Base-by-base conservation (phyloP, 768 basidiomycete genomes). In the Artomyces pyxidatus region DNA sequence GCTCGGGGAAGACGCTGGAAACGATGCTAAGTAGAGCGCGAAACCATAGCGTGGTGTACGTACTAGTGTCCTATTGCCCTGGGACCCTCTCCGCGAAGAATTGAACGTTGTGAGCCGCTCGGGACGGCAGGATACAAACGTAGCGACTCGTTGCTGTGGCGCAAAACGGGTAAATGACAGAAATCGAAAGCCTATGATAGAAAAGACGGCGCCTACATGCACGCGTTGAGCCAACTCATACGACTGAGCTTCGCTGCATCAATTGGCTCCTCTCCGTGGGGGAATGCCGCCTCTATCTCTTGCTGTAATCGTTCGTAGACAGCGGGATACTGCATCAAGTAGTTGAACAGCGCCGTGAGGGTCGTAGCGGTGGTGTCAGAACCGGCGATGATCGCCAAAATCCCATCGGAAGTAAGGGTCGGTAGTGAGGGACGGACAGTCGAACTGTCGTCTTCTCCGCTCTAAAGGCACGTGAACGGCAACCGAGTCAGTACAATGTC, bases 291-390 rank as follows among this genome's bases (percentile, higher is more conserved):
- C 9, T 52, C 53, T 4, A 48, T 40, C n/a, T 55, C 53, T 26
- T 48, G 41, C 19, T 52, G 51, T 4, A 55, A 19, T 17, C 47
- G 45, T 5, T 45, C 17, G 25, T 55, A 55, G 17, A n/a, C 49
- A 3, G n/a, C 52, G 3, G 68, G 70, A 44, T 71, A 58, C 42
- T 50, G 42, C 25, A 71, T 17, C 6, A 74, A 60, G 53, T 61
- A 66, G 50, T 63, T 70, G 27, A 71, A 55, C 0, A 70, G 29
- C n/a, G 62, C 58, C 7, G 59, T 51, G 19, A 74, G 54, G 7
- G 61, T 60, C 19, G 61, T 66, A 16, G 68, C 64, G 1, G 68
- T 71, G 3, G 73, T 72, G 47, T 74, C 73, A 0, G 71, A 65
- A 11, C 73, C 73, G 2, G 73, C 73, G 35, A 70, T 47, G 29